Evolutionary conservation across 179 eudicot species (phyloP).

Genomic region (Beta lomatogona): DNA sequence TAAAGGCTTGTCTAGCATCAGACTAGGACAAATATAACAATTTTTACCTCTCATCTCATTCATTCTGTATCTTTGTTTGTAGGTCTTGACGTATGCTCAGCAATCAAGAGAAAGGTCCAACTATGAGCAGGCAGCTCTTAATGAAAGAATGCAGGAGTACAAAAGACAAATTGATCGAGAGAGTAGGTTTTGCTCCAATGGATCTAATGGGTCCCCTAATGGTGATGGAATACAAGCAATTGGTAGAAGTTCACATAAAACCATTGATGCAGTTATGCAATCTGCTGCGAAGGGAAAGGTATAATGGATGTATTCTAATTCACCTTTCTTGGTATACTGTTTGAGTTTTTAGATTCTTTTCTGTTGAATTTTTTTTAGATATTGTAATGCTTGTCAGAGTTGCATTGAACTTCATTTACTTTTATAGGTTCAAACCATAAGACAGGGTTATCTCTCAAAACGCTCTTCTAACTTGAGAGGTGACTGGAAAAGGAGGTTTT

Average conservation of each 20-base stretch:
- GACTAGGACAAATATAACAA: neutral
- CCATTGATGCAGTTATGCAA: conserved; percentile 96
- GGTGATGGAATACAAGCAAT: conserved; percentile 92
- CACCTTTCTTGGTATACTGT: neutral
- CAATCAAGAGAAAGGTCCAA: conserved; percentile 93
- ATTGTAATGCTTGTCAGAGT: too few species aligned
- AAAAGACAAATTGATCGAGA: conserved; percentile 89
- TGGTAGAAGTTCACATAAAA: conserved; percentile 95
- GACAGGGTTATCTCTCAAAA: conserved; percentile 97
- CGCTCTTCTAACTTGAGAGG: conserved; percentile 98
- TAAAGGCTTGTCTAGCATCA: neutral
- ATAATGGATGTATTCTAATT: neutral
- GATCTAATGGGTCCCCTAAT: conserved; percentile 83
- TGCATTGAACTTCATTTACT: neutral
- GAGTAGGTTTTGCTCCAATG: conserved; percentile 76
- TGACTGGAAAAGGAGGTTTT: conserved; percentile 99
- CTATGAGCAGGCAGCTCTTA: conserved; percentile 92
- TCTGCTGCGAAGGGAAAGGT: conserved; percentile 94
- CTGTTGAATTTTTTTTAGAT: too few species aligned
- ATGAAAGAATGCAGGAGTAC: conserved; percentile 92
- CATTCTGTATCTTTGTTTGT: conserved; percentile 7
- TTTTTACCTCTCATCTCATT: conserved; percentile 6
- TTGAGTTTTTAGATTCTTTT: neutral
- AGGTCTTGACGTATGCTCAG: conserved; percentile 95
- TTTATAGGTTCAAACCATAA: conserved; percentile 90